These are phyloP conservation scores for Botrytis fabae DNA, from an alignment of 2,329 filamentous ascomycete genomes.

Conservation along the genomic window DNA sequence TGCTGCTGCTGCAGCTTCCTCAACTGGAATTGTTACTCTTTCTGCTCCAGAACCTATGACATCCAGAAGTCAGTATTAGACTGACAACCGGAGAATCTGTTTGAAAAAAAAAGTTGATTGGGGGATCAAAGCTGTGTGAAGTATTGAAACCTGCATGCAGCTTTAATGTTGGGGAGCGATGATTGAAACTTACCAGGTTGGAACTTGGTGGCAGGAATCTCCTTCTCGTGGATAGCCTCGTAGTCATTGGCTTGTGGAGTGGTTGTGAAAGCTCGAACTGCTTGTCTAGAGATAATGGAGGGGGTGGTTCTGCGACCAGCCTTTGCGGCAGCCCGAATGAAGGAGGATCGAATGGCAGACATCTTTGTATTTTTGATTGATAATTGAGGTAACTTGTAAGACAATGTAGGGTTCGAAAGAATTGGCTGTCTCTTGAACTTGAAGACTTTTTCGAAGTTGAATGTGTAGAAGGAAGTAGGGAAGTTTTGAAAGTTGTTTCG, in stretches of 20 bases:
- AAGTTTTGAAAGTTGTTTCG: neutral
- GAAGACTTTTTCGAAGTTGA: neutral
- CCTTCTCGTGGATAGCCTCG: conserved; percentile 37
- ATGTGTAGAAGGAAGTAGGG: neutral
- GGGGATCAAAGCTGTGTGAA: neutral
- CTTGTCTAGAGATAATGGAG: conserved; percentile 24
- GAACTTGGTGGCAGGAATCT: conserved; percentile 30
- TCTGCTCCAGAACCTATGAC: conserved; percentile 24
- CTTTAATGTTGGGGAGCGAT: neutral
- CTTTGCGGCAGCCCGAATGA: conserved; percentile 17
- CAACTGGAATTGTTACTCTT: conserved; percentile 34
- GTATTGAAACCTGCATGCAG: neutral
- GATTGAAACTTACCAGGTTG: conserved; percentile 16
- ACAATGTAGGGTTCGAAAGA: neutral
- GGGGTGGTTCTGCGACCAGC: conserved; percentile 15
- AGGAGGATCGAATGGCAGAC: conserved; percentile 17
- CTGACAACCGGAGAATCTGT: neutral
- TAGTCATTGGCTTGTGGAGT: conserved; percentile 31
- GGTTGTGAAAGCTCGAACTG: conserved; percentile 33
- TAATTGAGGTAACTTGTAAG: neutral
- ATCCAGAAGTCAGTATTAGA: conserved; percentile 6
- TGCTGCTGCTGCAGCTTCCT: conserved; percentile 25
- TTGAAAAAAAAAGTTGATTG: neutral
- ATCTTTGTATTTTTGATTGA: neutral
- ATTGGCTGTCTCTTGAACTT: neutral